A percentile compares a stretch with the other conserved stretches of the same genome.
phyloP scores from a whole-genome alignment of 371 early-diverging fungal genomes.

The Synchytrium microbalum region DNA sequence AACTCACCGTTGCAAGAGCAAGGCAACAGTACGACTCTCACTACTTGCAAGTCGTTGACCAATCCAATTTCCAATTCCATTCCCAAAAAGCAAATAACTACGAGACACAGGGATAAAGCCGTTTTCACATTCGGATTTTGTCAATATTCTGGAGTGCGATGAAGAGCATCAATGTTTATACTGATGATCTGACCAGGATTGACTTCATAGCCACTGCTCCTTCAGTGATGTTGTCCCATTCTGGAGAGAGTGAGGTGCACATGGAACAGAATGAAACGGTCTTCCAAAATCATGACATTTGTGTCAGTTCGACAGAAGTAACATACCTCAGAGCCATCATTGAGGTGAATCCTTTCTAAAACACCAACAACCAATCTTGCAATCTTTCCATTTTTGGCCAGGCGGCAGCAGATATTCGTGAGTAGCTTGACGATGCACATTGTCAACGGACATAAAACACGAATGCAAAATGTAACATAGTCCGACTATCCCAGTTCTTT shows the following conservation, averaged over 20 bases:
- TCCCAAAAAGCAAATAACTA: neutral
- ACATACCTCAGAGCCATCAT: neutral
- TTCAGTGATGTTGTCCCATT: neutral
- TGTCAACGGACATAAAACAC: too few species aligned
- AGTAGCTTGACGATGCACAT: too few species aligned
- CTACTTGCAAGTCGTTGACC: neutral
- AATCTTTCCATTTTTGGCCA: neutral
- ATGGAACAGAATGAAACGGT: too few species aligned
- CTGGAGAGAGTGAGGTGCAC: neutral
- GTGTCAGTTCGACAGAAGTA: too few species aligned
- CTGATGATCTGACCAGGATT: neutral
- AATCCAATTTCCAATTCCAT: neutral
- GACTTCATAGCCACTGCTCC: neutral
- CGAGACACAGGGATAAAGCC: slow-evolving; percentile 9
- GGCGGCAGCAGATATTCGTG: too few species aligned
- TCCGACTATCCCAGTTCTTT: too few species aligned
- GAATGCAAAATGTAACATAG: too few species aligned
- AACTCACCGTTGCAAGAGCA: neutral
- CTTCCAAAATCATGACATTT: too few species aligned
- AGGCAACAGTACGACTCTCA: neutral
- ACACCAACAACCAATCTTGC: neutral
- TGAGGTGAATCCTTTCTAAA: neutral
- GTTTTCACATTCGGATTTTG: slow-evolving; percentile 26
- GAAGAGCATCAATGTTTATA: slow-evolving; percentile 20
- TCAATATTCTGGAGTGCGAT: slow-evolving; percentile 23